phyloP scores from a whole-genome alignment of 1,139 yeast genomes.

The Candida albicans region DNA sequence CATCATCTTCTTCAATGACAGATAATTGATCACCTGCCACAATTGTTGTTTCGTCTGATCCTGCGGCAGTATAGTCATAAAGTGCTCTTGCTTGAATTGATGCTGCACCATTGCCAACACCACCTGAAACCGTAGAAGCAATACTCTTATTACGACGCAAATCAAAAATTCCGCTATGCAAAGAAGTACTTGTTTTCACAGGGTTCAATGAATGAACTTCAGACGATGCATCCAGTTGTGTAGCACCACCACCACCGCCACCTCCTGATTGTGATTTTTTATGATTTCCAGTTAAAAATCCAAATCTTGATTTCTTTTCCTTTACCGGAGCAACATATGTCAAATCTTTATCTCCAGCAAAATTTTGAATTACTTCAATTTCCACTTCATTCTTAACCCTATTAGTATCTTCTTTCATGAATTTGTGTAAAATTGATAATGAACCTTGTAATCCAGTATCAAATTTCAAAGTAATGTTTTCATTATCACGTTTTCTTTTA shows the following conservation, averaged over 20 bases:
- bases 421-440: constrained; percentile 56
- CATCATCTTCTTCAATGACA: constrained; percentile 72
- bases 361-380: constrained; percentile 84
- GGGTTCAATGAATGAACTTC: constrained; percentile 36
- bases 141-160: constrained; percentile 37
- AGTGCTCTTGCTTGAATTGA: constrained; percentile 50
- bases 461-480: constrained; percentile 41
- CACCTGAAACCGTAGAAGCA: constrained; percentile 14
- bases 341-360: constrained; percentile 75
- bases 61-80: constrained; percentile 68
- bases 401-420: constrained; percentile 70
- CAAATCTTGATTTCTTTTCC: constrained; percentile 55
- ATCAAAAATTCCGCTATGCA: constrained; percentile 35
- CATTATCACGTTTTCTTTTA: constrained; percentile 33
- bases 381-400: constrained; percentile 81
- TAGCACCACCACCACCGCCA: neutral
- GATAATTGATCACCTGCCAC: constrained; percentile 60
- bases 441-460: constrained; percentile 60
- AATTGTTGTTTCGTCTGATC: constrained; percentile 72
- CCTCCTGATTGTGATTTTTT: constrained; percentile 14
- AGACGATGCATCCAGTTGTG: constrained; percentile 12
- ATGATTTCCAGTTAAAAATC: constrained; percentile 28
- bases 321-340: constrained; percentile 45
- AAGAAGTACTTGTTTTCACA: constrained; percentile 30
- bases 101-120: constrained; percentile 16